Percentiles rank a stretch among this genome's conserved stretches.
Conservation (phyloP, 352 stramenopile species). For the Phytophthora syringae region DNA sequence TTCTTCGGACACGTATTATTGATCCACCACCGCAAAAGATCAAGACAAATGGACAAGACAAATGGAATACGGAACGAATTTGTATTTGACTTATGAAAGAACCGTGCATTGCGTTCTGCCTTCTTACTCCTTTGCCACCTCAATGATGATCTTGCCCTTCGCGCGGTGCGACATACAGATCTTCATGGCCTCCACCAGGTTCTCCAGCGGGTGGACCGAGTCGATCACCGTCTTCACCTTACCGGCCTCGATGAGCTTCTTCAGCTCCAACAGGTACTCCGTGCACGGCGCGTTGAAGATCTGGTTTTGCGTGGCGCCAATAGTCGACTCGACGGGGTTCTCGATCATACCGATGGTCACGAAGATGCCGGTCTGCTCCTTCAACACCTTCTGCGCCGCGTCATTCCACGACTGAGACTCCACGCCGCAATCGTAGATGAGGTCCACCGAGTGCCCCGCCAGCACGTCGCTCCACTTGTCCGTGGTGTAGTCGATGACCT, state of each 20-base stretch:
- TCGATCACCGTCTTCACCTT: constrained; percentile 52
- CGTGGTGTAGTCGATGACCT: constrained; percentile 62
- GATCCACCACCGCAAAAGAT: too few relatives aligned
- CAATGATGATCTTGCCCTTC: constrained; percentile 73
- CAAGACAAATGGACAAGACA: too few relatives aligned
- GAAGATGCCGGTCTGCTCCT: too few relatives aligned
- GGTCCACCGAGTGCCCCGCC: constrained; percentile 34
- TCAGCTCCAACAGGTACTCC: constrained; percentile 31
- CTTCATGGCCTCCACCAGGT: constrained; percentile 53
- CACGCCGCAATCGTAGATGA: constrained; percentile 43
- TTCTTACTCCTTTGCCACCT: constrained; percentile 44
- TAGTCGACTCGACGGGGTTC: constrained; percentile 23
- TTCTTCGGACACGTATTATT: too few relatives aligned
- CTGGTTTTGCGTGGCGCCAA: constrained; percentile 46
- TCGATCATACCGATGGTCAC: constrained; percentile 41
- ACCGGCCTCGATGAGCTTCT: constrained; percentile 38
- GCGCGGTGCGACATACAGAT: constrained; percentile 57
- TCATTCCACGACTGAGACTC: constrained; percentile 42
- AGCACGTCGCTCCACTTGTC: constrained; percentile 53
- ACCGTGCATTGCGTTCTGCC: too few relatives aligned
- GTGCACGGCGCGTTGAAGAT: constrained; percentile 27
- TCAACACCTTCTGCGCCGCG: constrained; percentile 41
- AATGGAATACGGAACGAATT: too few relatives aligned
- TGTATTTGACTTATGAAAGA: too few relatives aligned
- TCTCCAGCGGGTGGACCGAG: constrained; percentile 60